phyloP scores from a whole-genome alignment of 257 asterid species.

The Anisodus tanguticus region DNA sequence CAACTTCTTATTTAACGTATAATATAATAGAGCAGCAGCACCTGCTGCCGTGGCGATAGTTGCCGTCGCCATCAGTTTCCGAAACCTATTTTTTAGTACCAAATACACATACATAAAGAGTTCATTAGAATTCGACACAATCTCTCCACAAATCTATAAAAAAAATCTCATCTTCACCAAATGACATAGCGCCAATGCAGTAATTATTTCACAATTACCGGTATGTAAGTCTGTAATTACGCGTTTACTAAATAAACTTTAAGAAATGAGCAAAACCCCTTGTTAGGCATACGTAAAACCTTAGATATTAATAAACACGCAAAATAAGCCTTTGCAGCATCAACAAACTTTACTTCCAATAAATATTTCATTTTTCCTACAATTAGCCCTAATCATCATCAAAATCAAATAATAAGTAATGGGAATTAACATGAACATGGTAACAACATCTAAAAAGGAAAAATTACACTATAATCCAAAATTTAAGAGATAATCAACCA shows the following conservation, averaged over 20 bases:
- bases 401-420: constrained; percentile 32
- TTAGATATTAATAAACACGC: constrained; percentile 11
- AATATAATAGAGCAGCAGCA: constrained; percentile 96
- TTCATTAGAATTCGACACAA: background rate
- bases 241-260: constrained; percentile 1
- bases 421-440: constrained; percentile 59
- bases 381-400: background rate
- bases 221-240: background rate
- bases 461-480: constrained; percentile 53
- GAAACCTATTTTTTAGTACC: constrained; percentile 44
- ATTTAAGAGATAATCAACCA: constrained; percentile 23
- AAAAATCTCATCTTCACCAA: background rate
- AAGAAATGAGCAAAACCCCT: constrained; percentile 6
- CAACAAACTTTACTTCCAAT: background rate
- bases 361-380: background rate
- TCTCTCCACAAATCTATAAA: background rate
- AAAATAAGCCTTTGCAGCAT: background rate
- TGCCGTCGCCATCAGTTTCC: constrained; percentile 90
- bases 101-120: background rate
- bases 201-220: background rate
- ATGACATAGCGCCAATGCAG: background rate
- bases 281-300: constrained; percentile 23
- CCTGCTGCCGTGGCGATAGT: constrained; percentile 99
- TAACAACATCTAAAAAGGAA: constrained; percentile 36
- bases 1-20: constrained; percentile 74